Percentiles rank a stretch among this genome's conserved stretches.
phyloP scores from a whole-genome alignment of 345 rosid genomes.

The Dimocarpus longan region DNA sequence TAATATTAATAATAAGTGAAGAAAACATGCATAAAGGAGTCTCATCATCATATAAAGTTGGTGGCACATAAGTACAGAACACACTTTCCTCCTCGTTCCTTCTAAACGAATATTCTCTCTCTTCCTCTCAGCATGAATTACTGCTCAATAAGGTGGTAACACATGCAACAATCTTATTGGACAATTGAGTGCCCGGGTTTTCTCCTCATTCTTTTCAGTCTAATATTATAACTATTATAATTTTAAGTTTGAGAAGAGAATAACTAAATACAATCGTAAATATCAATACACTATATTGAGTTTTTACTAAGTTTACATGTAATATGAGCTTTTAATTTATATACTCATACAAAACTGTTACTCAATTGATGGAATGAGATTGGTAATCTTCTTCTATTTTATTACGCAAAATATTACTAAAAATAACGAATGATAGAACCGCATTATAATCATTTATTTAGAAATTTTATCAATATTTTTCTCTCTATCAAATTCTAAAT shows the following conservation, averaged over 20 bases:
- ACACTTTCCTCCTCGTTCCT: constrained; percentile 17
- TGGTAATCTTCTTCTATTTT: no score
- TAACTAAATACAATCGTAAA: no score
- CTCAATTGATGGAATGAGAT: not conserved
- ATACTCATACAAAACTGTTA: no score
- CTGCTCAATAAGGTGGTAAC: constrained; percentile 12
- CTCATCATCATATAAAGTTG: not conserved
- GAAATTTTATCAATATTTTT: not conserved
- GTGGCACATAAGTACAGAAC: not conserved
- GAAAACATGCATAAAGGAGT: not conserved
- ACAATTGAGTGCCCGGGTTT: constrained; percentile 15
- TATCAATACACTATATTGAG: no score
- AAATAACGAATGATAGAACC: not conserved
- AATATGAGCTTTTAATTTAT: no score
- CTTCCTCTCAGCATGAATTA: not conserved
- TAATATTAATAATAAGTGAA: not conserved
- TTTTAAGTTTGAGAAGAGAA: not conserved
- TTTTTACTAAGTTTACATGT: no score
- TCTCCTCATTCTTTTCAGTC: not conserved
- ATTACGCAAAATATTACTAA: not conserved
- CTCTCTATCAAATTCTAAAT: not conserved
- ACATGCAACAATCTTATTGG: constrained; percentile 21
- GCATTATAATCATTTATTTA: not conserved
- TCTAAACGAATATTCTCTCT: constrained; percentile 1
- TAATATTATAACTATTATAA: not conserved